Percentiles rank a stretch among this genome's conserved stretches.
Conservation (phyloP, 176 grass and related monocot genomes). For the Bonia amplexicaulis region DNA sequence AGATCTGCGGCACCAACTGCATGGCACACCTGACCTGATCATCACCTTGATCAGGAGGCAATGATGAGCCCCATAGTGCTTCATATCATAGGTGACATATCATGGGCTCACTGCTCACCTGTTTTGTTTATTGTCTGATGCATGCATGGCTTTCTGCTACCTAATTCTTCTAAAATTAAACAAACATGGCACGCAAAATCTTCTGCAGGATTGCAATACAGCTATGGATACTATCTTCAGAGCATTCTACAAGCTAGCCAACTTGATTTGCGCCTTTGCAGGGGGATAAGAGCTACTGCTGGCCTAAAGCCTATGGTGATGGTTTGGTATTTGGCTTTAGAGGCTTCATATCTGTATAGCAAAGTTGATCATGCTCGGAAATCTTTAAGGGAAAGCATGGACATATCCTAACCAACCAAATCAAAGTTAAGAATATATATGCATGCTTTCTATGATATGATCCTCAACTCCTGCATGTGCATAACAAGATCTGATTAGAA, state of each 20-base stretch:
- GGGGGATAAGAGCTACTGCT: neutral
- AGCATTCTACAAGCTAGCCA: slow-evolving; percentile 13
- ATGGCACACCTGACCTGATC: slow-evolving; percentile 12
- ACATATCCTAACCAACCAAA: slow-evolving; percentile 28
- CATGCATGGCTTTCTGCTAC: slow-evolving; percentile 26
- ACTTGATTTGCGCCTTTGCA: slow-evolving; percentile 8
- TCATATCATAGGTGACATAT: slow-evolving; percentile 35
- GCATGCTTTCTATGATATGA: slow-evolving; percentile 15
- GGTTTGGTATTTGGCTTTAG: slow-evolving; percentile 11
- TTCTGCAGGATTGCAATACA: slow-evolving; percentile 28
- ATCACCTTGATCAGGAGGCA: neutral
- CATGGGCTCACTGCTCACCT: slow-evolving; percentile 8
- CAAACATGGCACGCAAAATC: slow-evolving; percentile 23
- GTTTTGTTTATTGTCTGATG: slow-evolving; percentile 25
- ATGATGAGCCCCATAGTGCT: slow-evolving; percentile 26
- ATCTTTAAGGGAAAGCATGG: slow-evolving; percentile 21
- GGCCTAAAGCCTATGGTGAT: slow-evolving; percentile 3
- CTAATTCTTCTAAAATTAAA: slow-evolving; percentile 26
- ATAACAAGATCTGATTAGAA: slow-evolving; percentile 17
- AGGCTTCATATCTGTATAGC: neutral
- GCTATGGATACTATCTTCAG: neutral
- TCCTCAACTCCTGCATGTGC: slow-evolving; percentile 7
- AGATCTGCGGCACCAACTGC: slow-evolving; percentile 19
- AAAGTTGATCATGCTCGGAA: neutral
- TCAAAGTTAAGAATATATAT: slow-evolving; percentile 18